These are phyloP conservation scores for Saccharomycopsis fibuligera DNA, from an alignment of 805 yeast genomes.

Conservation along the genomic window DNA sequence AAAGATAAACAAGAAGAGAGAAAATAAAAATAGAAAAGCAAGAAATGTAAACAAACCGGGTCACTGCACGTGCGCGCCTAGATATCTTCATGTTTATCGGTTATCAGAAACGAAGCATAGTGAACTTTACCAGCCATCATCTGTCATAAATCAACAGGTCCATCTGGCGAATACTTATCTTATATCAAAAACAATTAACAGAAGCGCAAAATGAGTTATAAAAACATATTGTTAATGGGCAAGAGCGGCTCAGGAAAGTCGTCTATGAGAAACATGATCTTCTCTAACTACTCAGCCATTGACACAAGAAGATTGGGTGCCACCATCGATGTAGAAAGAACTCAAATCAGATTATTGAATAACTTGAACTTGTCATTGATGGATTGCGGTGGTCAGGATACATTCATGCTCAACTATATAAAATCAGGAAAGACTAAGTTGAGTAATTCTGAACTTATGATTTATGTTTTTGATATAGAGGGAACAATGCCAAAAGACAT, in stretches of 20 bases:
- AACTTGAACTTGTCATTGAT: conserved; percentile 92
- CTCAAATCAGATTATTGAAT: conserved; percentile 85
- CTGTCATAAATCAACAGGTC: too few species aligned
- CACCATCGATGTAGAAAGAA: conserved; percentile 97
- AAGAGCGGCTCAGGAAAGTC: conserved; percentile 97
- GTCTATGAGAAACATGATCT: conserved; percentile 94
- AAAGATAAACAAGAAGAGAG: too few species aligned
- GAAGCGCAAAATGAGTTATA: conserved; percentile 15
- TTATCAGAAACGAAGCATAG: too few species aligned
- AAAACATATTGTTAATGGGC: conserved; percentile 51
- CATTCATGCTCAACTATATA: conserved; percentile 85
- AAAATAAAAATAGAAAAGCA: neutral
- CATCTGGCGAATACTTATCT: too few species aligned
- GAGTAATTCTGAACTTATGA: conserved; percentile 84
- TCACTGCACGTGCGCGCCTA: neutral
- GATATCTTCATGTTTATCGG: too few species aligned
- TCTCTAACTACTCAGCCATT: conserved; percentile 92
- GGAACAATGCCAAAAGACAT: conserved; percentile 86
- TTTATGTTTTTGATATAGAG: conserved; percentile 95
- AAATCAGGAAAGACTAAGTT: conserved; percentile 33
- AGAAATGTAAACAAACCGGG: neutral
- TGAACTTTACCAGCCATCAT: too few species aligned
- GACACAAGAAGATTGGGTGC: conserved; percentile 95
- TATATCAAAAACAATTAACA: too few species aligned
- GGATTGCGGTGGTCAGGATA: conserved; percentile 99